Evolutionary conservation across 768 basidiomycete species (phyloP).

Genomic region (Dioszegia crocea): DNA sequence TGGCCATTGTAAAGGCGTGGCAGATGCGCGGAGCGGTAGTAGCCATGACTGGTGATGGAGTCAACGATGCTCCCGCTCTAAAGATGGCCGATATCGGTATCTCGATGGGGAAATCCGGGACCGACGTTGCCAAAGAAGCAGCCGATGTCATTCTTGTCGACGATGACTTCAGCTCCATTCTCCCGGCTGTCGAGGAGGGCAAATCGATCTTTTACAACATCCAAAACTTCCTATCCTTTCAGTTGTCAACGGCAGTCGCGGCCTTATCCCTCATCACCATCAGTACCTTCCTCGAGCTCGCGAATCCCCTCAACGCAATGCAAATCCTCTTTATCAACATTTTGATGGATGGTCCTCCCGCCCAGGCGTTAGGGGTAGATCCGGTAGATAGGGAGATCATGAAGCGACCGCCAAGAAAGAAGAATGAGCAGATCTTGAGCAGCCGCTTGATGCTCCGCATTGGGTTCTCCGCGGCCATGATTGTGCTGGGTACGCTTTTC

Average conservation of each 20-base stretch:
- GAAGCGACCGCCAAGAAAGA: slow-evolving; percentile 85
- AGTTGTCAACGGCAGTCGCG: slow-evolving; percentile 94
- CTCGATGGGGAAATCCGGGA: slow-evolving; percentile 97
- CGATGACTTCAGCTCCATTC: slow-evolving; percentile 91
- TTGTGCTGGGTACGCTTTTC: slow-evolving; percentile 81
- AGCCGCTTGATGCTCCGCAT: slow-evolving; percentile 69
- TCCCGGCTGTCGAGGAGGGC: slow-evolving; percentile 91
- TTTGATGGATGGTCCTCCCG: slow-evolving; percentile 97
- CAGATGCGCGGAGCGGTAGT: slow-evolving; percentile 84
- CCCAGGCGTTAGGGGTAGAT: slow-evolving; percentile 93
- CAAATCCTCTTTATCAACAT: slow-evolving; percentile 99
- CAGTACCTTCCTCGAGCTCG: slow-evolving; percentile 80
- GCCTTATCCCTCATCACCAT: slow-evolving; percentile 91
- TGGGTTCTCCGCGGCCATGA: slow-evolving; percentile 86
- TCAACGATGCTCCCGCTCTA: slow-evolving; percentile 93
- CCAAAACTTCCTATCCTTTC: slow-evolving; percentile 95
- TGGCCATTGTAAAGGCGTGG: slow-evolving; percentile 93
- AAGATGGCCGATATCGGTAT: slow-evolving; percentile 98
- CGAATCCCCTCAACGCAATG: slow-evolving; percentile 94
- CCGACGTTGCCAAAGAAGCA: slow-evolving; percentile 96
- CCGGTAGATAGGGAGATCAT: slow-evolving; percentile 91
- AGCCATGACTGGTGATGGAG: slow-evolving; percentile 97
- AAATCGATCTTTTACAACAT: slow-evolving; percentile 99
- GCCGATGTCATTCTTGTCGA: slow-evolving; percentile 96
- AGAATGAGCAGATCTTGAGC: slow-evolving; percentile 84